These are phyloP conservation scores for Mycena epipterygia DNA, from an alignment of 768 basidiomycete genomes.

Conservation along the genomic window DNA sequence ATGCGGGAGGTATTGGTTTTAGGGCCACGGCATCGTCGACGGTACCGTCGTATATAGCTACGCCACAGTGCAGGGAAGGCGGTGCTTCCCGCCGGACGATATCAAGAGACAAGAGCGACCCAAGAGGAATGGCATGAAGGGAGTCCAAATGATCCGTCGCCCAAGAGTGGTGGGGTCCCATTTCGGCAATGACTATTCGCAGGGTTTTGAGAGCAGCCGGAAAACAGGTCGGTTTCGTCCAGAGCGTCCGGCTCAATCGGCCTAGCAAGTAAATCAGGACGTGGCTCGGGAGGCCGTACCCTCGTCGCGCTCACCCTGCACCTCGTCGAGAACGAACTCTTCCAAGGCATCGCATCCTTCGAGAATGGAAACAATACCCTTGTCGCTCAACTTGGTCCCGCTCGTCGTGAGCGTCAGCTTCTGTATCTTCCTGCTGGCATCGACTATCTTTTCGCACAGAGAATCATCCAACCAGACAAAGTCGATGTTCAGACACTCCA, in stretches of 20 bases:
- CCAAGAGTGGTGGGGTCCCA: conserved; percentile 55
- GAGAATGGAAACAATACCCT: conserved; percentile 47
- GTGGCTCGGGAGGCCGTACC: neutral
- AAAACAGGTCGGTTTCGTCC: conserved; percentile 47
- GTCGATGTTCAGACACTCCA: conserved; percentile 50
- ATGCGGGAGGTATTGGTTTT: conserved; percentile 47
- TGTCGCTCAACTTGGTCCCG: conserved; percentile 55
- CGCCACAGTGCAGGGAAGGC: conserved; percentile 37
- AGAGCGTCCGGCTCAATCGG: conserved; percentile 50
- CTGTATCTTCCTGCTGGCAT: conserved; percentile 47
- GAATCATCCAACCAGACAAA: conserved; percentile 57
- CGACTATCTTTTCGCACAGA: conserved; percentile 50
- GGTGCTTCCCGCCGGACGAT: conserved; percentile 43
- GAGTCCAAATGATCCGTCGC: conserved; percentile 54
- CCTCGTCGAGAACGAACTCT: conserved; percentile 49
- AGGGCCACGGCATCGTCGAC: conserved; percentile 46
- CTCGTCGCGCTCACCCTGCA: conserved; percentile 47
- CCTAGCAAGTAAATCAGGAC: conserved; percentile 37
- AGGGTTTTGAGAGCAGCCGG: conserved; percentile 45
- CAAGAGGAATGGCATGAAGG: conserved; percentile 45
- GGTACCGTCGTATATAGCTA: conserved; percentile 35
- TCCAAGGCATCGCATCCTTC: conserved; percentile 51
- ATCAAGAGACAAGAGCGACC: conserved; percentile 41
- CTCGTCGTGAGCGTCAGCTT: conserved; percentile 48
- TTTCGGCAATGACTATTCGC: conserved; percentile 46